phyloP scores from a whole-genome alignment of 1,139 yeast species.

The Magnusiomyces paraingens region DNA sequence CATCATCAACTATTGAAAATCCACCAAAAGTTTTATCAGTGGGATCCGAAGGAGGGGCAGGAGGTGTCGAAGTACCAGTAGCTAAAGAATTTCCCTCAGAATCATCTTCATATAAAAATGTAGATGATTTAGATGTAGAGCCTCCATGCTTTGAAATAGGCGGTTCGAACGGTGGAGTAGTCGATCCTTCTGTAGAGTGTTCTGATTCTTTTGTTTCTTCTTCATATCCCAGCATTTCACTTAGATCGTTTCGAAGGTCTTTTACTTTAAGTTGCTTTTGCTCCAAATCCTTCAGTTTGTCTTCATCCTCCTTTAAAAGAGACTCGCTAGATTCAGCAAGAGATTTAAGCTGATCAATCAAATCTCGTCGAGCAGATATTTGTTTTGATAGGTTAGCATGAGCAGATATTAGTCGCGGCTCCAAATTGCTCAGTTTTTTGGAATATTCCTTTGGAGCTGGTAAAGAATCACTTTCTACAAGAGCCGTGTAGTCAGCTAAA shows the following conservation, averaged over 20 bases:
- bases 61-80: slow-evolving; percentile 1
- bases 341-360: slow-evolving; percentile 40
- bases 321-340: slow-evolving; percentile 40
- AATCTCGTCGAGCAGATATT: slow-evolving; percentile 38
- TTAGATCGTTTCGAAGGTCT: slow-evolving; percentile 43
- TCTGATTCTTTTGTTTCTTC: neutral
- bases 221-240: slow-evolving; percentile 37
- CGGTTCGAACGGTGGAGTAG: slow-evolving; percentile 18
- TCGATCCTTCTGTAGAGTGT: slow-evolving; percentile 9
- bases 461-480: slow-evolving; percentile 40
- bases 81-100: neutral
- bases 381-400: slow-evolving; percentile 33
- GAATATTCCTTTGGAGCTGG: slow-evolving; percentile 49
- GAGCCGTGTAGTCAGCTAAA: slow-evolving; percentile 17
- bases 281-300: slow-evolving; percentile 40
- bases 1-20: slow-evolving; percentile 2
- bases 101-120: slow-evolving; percentile 1
- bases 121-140: too few species aligned
- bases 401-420: slow-evolving; percentile 15
- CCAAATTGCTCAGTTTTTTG: slow-evolving; percentile 34
- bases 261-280: slow-evolving; percentile 36
- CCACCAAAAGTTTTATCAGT: slow-evolving; percentile 5
- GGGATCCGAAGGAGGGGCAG: slow-evolving; percentile 1
- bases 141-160: neutral
- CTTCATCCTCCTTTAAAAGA: slow-evolving; percentile 42